These are phyloP conservation scores for Cucumis sativus DNA, from an alignment of 306 rosid genomes.

Conservation along the genomic window Cucumber_9930_V3 NC_026655.2:14597501-14598000, in stretches of 20 bases:
- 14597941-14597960: too few species aligned
- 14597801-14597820: slow-evolving; percentile 88
- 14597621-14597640: background rate
- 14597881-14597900: too few species aligned
- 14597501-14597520: too few species aligned
- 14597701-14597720: slow-evolving; percentile 57
- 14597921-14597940: too few species aligned
- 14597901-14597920: too few species aligned
- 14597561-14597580: too few species aligned
- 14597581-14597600: too few species aligned
- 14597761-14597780: slow-evolving; percentile 64
- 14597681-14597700: slow-evolving; percentile 63
- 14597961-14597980: too few species aligned
- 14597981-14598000: too few species aligned
- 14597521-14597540: too few species aligned
- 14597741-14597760: background rate
- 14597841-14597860: slow-evolving; percentile 11
- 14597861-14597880: too few species aligned
- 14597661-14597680: slow-evolving; percentile 43
- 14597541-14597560: too few species aligned
- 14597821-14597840: slow-evolving; percentile 67
- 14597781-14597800: slow-evolving; percentile 90
- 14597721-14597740: slow-evolving; percentile 55
- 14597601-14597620: background rate
- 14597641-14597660: slow-evolving; percentile 26